These are phyloP conservation scores for Coffea canephora DNA, from an alignment of 257 asterid species.

Conservation along the genomic window DNA sequence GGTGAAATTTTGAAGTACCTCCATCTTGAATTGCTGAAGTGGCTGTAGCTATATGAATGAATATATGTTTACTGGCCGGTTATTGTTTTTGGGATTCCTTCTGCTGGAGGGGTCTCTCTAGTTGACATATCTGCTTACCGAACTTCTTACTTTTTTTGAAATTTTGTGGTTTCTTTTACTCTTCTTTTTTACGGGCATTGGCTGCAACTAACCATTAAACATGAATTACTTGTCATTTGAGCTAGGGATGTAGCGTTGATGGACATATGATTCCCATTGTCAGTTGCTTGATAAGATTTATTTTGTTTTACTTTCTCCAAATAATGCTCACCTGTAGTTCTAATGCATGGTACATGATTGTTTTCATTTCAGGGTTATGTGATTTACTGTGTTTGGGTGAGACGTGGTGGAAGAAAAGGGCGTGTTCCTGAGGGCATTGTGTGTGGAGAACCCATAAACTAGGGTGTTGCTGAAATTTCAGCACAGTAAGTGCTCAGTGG, in stretches of 20 bases:
- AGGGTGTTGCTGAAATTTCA: constrained; percentile 30
- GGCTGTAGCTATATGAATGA: constrained; percentile 13
- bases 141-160: neutral
- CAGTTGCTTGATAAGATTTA: neutral
- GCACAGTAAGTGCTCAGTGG: constrained; percentile 27
- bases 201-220: neutral
- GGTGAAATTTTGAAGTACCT: constrained; percentile 6
- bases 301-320: neutral
- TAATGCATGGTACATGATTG: neutral
- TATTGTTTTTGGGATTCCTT: constrained; percentile 1
- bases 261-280: neutral
- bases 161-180: neutral
- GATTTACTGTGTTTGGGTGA: constrained; percentile 25
- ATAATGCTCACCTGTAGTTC: no score
- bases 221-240: no score
- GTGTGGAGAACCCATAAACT: constrained; percentile 26
- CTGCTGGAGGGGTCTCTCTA: neutral
- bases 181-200: neutral
- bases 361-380: constrained; percentile 22
- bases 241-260: no score
- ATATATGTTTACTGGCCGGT: constrained; percentile 8
- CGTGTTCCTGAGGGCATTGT: constrained; percentile 31
- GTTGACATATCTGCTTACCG: constrained; percentile 10
- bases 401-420: constrained; percentile 32
- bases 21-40: constrained; percentile 10